phyloP scores from a whole-genome alignment of 2,329 filamentous ascomycete species.

The Alternaria triticina region DNA sequence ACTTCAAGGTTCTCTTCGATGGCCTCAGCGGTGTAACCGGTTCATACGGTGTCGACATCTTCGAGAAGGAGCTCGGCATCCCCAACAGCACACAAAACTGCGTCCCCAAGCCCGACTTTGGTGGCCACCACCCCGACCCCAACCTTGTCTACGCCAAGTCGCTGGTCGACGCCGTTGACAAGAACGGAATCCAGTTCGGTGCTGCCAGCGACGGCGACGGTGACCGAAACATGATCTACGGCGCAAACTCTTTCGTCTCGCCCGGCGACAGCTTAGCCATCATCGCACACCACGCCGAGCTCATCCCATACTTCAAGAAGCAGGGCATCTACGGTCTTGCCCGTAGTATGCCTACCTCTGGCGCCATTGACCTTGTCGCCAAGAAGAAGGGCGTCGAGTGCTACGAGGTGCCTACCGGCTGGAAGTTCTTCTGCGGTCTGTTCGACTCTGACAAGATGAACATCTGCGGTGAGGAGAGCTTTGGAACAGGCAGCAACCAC shows the following conservation, averaged over 20 bases:
- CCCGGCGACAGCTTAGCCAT: conserved; percentile 97
- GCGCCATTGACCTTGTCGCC: conserved; percentile 92
- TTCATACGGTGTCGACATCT: conserved; percentile 92
- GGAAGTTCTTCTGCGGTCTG: conserved; percentile 98
- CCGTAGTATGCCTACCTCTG: conserved; percentile 96
- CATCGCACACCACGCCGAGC: conserved; percentile 93
- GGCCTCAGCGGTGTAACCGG: conserved; percentile 94
- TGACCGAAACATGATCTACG: conserved; percentile 99
- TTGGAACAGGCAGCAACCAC: conserved; percentile 97
- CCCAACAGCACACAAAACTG: conserved; percentile 88
- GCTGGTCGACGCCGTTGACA: conserved; percentile 91
- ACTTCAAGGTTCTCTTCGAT: conserved; percentile 98
- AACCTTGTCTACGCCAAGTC: conserved; percentile 97
- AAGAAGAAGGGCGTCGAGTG: conserved; percentile 89
- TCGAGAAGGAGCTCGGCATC: conserved; percentile 89
- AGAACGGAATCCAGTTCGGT: conserved; percentile 90
- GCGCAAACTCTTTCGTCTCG: conserved; percentile 93
- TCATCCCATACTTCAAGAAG: conserved; percentile 98
- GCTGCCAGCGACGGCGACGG: conserved; percentile 96
- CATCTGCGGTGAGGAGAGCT: conserved; percentile 98
- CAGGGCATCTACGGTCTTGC: conserved; percentile 95
- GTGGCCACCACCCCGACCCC: conserved; percentile 95
- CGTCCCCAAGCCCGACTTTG: conserved; percentile 90
- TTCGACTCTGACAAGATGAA: conserved; percentile 99
- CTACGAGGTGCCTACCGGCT: conserved; percentile 98